Base-by-base conservation (phyloP, 139 green algal genomes). In the Zygnema circumcarinatum region DNA sequence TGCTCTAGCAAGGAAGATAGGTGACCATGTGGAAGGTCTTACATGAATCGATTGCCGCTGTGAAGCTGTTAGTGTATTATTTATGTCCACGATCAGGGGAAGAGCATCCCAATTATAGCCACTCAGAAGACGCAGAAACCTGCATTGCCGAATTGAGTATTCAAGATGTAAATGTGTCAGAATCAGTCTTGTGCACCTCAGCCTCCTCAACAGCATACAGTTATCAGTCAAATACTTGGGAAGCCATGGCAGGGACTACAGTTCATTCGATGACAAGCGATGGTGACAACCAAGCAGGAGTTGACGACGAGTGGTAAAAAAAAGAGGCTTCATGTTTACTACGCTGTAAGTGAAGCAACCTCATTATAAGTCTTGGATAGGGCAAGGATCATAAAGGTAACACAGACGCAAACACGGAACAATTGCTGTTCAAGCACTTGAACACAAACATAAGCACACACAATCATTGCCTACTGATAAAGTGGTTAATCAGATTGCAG, bases 71-170 rank as follows among this genome's bases (percentile, higher is more conserved):
- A 91, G 36, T 25, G 74, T 31, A 32, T 38, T 32, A 38, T 89
- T 91, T 25, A 91, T 73, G 33, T 91, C 87, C 38, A 91, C 87
- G 22, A 91, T 88, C 7, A 91, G 80, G n/a, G 87, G 87, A 38
- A 38, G n/a, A 20, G 22, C 38, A 38, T 38, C 39, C 87, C 87
- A 91, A 36, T 89, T 82, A 32, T 89, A 47, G 20, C 32, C 33
- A 54, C 40, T n/a, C 33, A 91, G 54, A 1, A 90, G 36, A 7
- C 35, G 31, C 11, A 91, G 62, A 56, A 91, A 90, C 78, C 85
- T 88, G 83, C 83, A 81, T 62, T 25, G n/a, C n/a, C n/a, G n/a
- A n/a, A n/a, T n/a, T n/a, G n/a, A n/a, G n/a, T n/a, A n/a, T n/a
- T n/a, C n/a, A n/a, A n/a, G n/a, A n/a, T n/a, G n/a, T n/a, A n/a